Percentiles rank a stretch among this genome's conserved stretches.
Conservation (phyloP, 2,329 filamentous ascomycete genomes). For the Alternaria arborescens region DNA sequence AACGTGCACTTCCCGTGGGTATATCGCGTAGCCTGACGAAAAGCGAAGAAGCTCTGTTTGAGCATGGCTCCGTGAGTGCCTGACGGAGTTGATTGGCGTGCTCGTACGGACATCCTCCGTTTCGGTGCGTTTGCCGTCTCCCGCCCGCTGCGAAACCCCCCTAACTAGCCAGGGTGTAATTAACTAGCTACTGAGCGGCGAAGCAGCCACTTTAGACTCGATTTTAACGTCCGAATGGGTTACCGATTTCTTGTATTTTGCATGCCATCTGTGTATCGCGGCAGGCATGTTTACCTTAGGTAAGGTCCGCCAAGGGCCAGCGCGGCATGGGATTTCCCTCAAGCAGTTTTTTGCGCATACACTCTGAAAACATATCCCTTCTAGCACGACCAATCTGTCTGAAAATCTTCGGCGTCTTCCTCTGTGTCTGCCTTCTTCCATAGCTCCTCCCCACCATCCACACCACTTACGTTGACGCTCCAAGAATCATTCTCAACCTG, state of each 20-base stretch:
- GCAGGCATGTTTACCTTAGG: too few relatives aligned
- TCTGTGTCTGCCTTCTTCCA: background rate
- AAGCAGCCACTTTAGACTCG: too few relatives aligned
- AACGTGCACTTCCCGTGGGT: background rate
- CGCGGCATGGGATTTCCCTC: too few relatives aligned
- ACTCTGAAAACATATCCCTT: too few relatives aligned
- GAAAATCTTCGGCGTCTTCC: background rate
- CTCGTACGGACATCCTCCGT: constrained; percentile 1
- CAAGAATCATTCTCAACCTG: background rate
- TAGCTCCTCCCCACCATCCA: background rate
- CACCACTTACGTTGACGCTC: background rate
- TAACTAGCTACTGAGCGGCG: too few relatives aligned
- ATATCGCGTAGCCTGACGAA: background rate
- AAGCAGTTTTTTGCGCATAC: too few relatives aligned
- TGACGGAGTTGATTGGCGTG: background rate
- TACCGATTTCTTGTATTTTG: too few relatives aligned
- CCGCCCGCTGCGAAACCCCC: background rate
- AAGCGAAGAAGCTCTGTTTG: background rate
- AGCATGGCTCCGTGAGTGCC: background rate
- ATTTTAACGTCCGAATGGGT: too few relatives aligned
- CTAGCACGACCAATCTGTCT: background rate
- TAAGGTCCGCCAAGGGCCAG: too few relatives aligned
- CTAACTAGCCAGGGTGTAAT: background rate
- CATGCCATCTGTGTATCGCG: too few relatives aligned
- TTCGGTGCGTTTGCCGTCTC: background rate